Base-by-base conservation (phyloP, 2,329 filamentous ascomycete species). In the Bipolaris victoriae region DNA sequence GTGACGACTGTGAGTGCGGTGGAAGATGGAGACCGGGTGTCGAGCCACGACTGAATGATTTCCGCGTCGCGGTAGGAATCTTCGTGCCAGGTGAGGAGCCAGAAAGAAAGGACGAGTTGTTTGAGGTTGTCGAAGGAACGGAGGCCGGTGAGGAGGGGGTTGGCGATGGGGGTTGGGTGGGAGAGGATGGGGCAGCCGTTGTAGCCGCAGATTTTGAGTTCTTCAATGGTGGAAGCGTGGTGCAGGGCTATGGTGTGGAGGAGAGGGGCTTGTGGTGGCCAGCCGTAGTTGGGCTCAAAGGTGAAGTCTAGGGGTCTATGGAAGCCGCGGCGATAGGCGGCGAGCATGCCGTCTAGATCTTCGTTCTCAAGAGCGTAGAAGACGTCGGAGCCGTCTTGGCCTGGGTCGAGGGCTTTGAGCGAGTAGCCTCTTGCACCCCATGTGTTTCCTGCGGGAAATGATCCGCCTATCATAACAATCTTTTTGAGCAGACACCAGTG, bases 151-250 rank as follows among this genome's bases (percentile, higher is more conserved):
- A 81, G 71, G 7, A 81, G 65, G 0, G 75, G 71, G 0, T 60
- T 62, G 0, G 78, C 79, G 45, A 79, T 76, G 0, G 75, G 64
- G 0, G 75, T 77, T 7, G 74, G 69, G 4, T 68, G 44, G 5
- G 76, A 77, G 29, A 81, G 72, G 1, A 79, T 70, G 0, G 79
- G 76, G 13, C 76, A 72, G 36, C 80, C 79, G 48, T 76, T 76
- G 64, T 80, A 81, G 33, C 80, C 80, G 55, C 80, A 82, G 41
- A 82, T 77, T 56, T 82, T 82, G 47, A 82, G 74, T 59, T 81
- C 79, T 18, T 72, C 73, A 13, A 81, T 58, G 1, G 76, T 80
- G 7, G 56, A 60, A 5, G 76, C 73, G 56, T 80, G 77, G 56
- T 76, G 74, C 0, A 76, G 67, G 6, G 78, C 78, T 9, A 81